Evolutionary conservation across 768 basidiomycete species (phyloP).

Genomic region (Punctularia strigosozonata): DNA sequence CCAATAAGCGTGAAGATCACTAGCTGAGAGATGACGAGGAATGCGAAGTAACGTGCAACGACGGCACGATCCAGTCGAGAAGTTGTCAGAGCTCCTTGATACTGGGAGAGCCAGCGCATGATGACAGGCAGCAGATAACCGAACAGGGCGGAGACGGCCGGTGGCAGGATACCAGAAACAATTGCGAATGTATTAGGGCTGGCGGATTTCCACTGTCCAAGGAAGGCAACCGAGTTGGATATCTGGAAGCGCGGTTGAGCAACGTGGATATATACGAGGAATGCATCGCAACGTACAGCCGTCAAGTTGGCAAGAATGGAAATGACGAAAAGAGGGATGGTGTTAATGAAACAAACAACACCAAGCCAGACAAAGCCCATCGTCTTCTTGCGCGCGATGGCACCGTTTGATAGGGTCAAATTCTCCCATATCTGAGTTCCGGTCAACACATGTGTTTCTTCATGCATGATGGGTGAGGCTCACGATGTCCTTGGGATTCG

Average conservation of each 20-base stretch:
- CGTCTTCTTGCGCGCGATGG: conserved; percentile 52
- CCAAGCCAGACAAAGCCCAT: conserved; percentile 73
- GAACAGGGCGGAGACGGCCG: conserved; percentile 78
- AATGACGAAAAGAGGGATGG: conserved; percentile 81
- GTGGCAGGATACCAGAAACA: conserved; percentile 88
- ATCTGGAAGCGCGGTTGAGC: conserved; percentile 26
- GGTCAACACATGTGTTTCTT: conserved; percentile 1
- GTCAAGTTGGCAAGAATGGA: conserved; percentile 88
- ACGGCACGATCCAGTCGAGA: conserved; percentile 85
- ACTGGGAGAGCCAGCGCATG: conserved; percentile 74
- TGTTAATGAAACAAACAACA: conserved; percentile 88
- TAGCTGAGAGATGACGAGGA: conserved; percentile 88
- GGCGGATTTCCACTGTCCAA: conserved; percentile 54
- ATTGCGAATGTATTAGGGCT: conserved; percentile 67
- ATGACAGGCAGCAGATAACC: conserved; percentile 85
- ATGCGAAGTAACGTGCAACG: conserved; percentile 84
- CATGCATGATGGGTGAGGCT: conserved; percentile 12
- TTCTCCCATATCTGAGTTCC: conserved; percentile 75
- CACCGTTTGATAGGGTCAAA: conserved; percentile 59
- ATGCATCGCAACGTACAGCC: conserved; percentile 35
- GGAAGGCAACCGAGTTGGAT: conserved; percentile 59
- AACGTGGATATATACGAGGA: background rate
- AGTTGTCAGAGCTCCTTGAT: conserved; percentile 59
- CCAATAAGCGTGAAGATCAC: conserved; percentile 91
- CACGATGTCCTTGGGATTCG: conserved; percentile 85